phyloP scores from a whole-genome alignment of 805 yeast species.

The Wickerhamomyces tratensis region DNA sequence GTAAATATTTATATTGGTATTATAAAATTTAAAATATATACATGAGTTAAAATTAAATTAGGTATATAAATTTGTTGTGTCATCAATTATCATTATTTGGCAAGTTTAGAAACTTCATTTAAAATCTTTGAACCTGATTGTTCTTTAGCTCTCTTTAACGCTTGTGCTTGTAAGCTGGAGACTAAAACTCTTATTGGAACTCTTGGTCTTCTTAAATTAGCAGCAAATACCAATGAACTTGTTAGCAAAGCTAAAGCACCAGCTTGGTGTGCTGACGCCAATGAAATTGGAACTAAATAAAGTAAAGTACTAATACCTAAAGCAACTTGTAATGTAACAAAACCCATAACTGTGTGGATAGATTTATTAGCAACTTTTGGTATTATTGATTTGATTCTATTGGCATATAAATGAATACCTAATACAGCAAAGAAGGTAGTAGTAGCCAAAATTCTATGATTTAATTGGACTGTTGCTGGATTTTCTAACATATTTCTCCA shows the following conservation, averaged over 20 bases:
- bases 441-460: conserved; percentile 79
- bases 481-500: conserved; percentile 94
- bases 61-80: neutral
- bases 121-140: conserved; percentile 22
- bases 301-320: conserved; percentile 82
- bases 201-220: conserved; percentile 52
- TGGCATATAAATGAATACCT: conserved; percentile 62
- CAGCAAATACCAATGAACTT: conserved; percentile 53
- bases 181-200: conserved; percentile 26
- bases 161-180: conserved; percentile 23
- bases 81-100: conserved; percentile 6
- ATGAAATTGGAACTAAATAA: conserved; percentile 82
- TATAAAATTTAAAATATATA: no score
- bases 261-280: conserved; percentile 95
- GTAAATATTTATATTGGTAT: no score
- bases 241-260: conserved; percentile 90
- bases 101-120: conserved; percentile 25
- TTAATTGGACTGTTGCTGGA: conserved; percentile 91
- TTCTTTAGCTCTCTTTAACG: conserved; percentile 12
- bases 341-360: conserved; percentile 67
- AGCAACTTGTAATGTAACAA: conserved; percentile 73
- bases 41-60: no score
- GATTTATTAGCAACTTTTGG: conserved; percentile 50
- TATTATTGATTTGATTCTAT: conserved; percentile 39
- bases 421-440: conserved; percentile 67